A percentile compares a stretch with the other conserved stretches of the same genome.
Evolutionary conservation across 352 stramenopile species (phyloP).

Genomic region (Phytophthora vignae): DNA sequence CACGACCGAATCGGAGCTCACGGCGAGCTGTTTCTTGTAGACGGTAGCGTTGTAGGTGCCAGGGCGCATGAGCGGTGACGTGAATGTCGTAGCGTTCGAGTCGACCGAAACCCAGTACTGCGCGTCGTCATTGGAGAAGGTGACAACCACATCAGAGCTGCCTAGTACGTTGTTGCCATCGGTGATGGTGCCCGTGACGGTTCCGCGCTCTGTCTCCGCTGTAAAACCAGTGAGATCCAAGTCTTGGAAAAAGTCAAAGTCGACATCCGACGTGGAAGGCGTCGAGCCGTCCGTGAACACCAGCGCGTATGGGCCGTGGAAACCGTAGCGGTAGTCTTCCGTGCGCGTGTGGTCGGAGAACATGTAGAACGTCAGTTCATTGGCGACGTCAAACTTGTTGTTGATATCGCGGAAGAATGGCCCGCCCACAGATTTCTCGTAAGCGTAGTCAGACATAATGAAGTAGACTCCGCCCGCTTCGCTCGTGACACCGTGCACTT

Average conservation of each 20-base stretch:
- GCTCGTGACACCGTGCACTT: slow-evolving; percentile 44
- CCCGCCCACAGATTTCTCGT: slow-evolving; percentile 50
- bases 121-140: slow-evolving; percentile 40
- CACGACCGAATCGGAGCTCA: slow-evolving; percentile 38
- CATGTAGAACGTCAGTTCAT: slow-evolving; percentile 65
- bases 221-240: slow-evolving; percentile 48
- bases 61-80: slow-evolving; percentile 52
- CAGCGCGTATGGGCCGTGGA: slow-evolving; percentile 58
- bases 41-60: slow-evolving; percentile 55
- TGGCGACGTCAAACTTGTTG: slow-evolving; percentile 52
- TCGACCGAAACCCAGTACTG: slow-evolving; percentile 52
- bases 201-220: slow-evolving; percentile 35
- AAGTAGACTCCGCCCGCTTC: slow-evolving; percentile 51
- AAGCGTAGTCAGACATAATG: slow-evolving; percentile 50
- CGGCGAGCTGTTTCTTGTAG: slow-evolving; percentile 55
- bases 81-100: slow-evolving; percentile 32
- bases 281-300: slow-evolving; percentile 45
- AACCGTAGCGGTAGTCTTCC: slow-evolving; percentile 59
- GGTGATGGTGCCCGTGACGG: slow-evolving; percentile 38
- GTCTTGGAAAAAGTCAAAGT: slow-evolving; percentile 60
- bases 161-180: slow-evolving; percentile 34
- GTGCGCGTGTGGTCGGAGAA: slow-evolving; percentile 63
- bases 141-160: slow-evolving; percentile 36
- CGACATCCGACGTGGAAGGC: slow-evolving; percentile 26
- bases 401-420: slow-evolving; percentile 70